A percentile compares a stretch with the other conserved stretches of the same genome.
Evolutionary conservation across 768 basidiomycete genomes (phyloP).

Genomic region (Xerocomus brunneocitrinus): DNA sequence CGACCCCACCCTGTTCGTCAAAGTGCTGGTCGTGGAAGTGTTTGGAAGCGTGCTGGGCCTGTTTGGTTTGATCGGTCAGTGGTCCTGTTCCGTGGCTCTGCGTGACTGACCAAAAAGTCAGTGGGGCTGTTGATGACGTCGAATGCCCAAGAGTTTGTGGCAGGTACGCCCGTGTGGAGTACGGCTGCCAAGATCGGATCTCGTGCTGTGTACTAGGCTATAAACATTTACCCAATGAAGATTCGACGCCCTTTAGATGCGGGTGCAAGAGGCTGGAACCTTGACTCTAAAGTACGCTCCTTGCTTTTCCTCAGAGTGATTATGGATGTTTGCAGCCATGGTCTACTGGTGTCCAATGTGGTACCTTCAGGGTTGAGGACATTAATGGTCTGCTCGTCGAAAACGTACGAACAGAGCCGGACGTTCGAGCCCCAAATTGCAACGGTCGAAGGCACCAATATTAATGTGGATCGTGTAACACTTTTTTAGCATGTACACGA

Average conservation of each 20-base stretch:
- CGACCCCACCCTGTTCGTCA: conserved; percentile 92
- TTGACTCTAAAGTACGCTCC: too few relatives aligned
- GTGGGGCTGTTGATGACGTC: conserved; percentile 81
- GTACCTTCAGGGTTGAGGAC: too few relatives aligned
- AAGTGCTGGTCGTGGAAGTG: conserved; percentile 94
- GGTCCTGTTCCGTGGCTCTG: background rate
- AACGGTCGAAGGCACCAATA: too few relatives aligned
- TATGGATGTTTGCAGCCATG: too few relatives aligned
- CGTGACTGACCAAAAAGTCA: conserved; percentile 24
- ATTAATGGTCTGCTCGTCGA: too few relatives aligned
- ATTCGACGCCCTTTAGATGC: background rate
- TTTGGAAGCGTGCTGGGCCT: conserved; percentile 88
- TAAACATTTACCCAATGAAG: background rate
- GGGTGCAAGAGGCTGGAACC: background rate
- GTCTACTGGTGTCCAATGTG: too few relatives aligned
- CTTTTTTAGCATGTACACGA: too few relatives aligned
- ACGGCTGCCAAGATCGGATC: conserved; percentile 26
- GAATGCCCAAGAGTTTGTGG: conserved; percentile 54
- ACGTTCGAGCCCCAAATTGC: too few relatives aligned
- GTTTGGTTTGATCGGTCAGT: conserved; percentile 88
- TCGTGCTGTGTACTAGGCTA: conserved; percentile 30
- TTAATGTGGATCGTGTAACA: too few relatives aligned
- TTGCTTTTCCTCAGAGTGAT: too few relatives aligned
- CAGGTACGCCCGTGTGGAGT: conserved; percentile 30
- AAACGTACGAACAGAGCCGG: too few relatives aligned